Percentiles rank a stretch among this genome's conserved stretches.
Conservation (phyloP, 495 filamentous ascomycete genomes). For the Podospora pseudoanserina region DNA sequence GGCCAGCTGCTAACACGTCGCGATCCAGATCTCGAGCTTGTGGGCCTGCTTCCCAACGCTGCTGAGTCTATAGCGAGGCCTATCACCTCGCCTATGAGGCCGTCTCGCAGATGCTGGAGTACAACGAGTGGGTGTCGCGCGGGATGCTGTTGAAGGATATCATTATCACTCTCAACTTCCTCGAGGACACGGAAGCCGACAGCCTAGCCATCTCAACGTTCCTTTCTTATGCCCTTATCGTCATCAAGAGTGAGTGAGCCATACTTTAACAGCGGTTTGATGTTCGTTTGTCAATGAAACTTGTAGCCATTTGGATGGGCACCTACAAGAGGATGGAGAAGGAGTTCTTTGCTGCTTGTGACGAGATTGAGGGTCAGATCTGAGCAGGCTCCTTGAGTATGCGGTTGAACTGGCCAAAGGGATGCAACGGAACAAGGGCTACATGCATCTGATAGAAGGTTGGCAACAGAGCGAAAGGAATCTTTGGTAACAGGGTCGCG, state of each 20-base stretch:
- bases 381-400: no score
- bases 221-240: neutral
- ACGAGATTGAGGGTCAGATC: neutral
- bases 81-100: no score
- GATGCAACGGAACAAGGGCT: no score
- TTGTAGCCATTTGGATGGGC: neutral
- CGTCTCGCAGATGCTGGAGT: no score
- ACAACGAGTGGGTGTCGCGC: neutral
- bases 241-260: neutral
- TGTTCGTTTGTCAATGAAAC: neutral
- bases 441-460: no score
- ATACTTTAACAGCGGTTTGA: accelerated
- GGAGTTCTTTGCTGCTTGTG: neutral
- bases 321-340: neutral
- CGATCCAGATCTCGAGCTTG: no score
- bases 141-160: neutral
- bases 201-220: neutral
- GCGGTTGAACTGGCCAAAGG: no score
- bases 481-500: no score
- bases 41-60: no score
- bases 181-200: neutral
- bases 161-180: neutral
- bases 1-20: no score
- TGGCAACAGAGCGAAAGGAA: no score
- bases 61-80: no score